Conservation (phyloP, 768 basidiomycete genomes). For the Pisolithus tinctorius region DNA sequence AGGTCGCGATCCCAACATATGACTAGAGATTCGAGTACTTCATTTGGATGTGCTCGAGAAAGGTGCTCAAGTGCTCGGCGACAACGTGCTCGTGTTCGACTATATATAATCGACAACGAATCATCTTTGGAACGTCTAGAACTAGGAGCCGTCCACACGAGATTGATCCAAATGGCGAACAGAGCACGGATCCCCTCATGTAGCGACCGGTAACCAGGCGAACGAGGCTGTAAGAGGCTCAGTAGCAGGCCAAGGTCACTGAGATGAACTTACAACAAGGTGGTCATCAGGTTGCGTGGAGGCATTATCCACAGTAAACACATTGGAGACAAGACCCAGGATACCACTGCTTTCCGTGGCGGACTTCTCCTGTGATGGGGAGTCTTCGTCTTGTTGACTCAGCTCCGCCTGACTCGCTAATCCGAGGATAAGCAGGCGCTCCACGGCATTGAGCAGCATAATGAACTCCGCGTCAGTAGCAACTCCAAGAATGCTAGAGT, state of each 20-base stretch:
- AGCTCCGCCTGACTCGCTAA: slow-evolving; percentile 51
- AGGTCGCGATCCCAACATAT: slow-evolving; percentile 72
- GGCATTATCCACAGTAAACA: slow-evolving; percentile 71
- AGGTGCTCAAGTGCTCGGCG: slow-evolving; percentile 79
- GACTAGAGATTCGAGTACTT: slow-evolving; percentile 79
- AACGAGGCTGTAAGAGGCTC: slow-evolving; percentile 40
- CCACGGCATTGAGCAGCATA: slow-evolving; percentile 78
- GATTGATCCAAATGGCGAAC: slow-evolving; percentile 66
- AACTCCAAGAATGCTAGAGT: slow-evolving; percentile 39
- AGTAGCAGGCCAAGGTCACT: not conserved
- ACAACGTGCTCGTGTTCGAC: slow-evolving; percentile 60
- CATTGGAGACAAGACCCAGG: slow-evolving; percentile 85
- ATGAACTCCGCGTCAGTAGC: slow-evolving; percentile 78
- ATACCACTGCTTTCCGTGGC: slow-evolving; percentile 57
- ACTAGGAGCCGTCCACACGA: slow-evolving; percentile 42
- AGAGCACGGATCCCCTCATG: slow-evolving; percentile 78
- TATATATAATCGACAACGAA: slow-evolving; percentile 59
- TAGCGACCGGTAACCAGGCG: slow-evolving; percentile 70
- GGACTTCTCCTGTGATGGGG: slow-evolving; percentile 42
- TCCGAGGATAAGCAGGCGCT: slow-evolving; percentile 72
- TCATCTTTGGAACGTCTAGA: slow-evolving; percentile 55
- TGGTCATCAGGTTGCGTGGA: slow-evolving; percentile 45
- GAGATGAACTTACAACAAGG: slow-evolving; percentile 40
- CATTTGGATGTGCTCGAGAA: slow-evolving; percentile 71
- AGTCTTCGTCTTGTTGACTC: slow-evolving; percentile 51